Base-by-base conservation (phyloP, 495 filamentous ascomycete genomes). In the Talaromyces wortmannii region DNA sequence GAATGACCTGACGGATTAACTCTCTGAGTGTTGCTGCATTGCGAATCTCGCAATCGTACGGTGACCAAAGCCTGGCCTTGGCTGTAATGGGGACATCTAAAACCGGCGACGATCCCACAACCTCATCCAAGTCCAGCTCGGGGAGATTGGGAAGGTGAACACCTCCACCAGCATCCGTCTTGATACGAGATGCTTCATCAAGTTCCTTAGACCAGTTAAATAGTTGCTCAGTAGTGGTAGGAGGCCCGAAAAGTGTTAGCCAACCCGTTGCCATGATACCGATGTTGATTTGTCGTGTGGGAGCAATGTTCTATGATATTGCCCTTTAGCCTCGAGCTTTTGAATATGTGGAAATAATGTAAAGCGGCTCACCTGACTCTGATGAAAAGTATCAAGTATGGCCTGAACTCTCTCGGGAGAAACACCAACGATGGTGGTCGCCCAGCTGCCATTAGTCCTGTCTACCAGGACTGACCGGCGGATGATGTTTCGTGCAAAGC, bases 111-210 rank as follows among this genome's bases (percentile, higher is more conserved):
- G 56, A 29, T 45, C 51, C 59, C n/a, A 53, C 16, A 11, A 59
- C 48, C 17, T 16, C 45, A n/a, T 60, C 49, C 11, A 54, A 42
- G 18, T 60, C 57, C 10, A 58, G 43, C 16, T 30, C 17, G 12
- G 55, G 55, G n/a, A 58, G 36, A 46, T 60, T 36, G 11, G 56
- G 4, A 30, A 55, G 32, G 45, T 60, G 58, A 5, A 60, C 55
- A 4, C 48, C 55, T 10, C 23, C 49, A 18, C 18, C 46, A 7
- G 58, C 58, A 23, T 12, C 33, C 23, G 53, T 43, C 31, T 60
- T 56, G 36, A 60, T 50, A 13, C 46, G 52, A 31, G 58, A 50
- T 49, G 55, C 49, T 17, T 40, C 29, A 1, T 46, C 56, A 17
- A 59, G 45, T 40, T 57, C 17, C 11, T 31, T 31, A 4, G 40